A percentile compares a stretch with the other conserved stretches of the same genome.
Evolutionary conservation across 2,329 filamentous ascomycete genomes (phyloP).

Genomic region (Tolypocladium sp.): DNA sequence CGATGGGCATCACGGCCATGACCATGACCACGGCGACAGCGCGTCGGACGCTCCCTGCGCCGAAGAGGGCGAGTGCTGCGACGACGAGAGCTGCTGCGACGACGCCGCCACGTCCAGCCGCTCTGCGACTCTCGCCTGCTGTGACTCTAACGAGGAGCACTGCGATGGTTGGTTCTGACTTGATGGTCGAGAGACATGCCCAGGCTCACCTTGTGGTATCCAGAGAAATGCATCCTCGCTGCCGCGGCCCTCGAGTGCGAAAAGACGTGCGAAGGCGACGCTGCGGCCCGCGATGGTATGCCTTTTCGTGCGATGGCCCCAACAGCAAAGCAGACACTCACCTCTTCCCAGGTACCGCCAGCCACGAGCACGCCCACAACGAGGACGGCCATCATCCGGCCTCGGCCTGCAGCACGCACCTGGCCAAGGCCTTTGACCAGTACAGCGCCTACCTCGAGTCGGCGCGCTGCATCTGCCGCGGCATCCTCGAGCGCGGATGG

Average conservation of each 20-base stretch:
- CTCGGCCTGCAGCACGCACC: constrained; percentile 21
- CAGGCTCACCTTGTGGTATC: neutral
- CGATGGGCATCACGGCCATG: neutral
- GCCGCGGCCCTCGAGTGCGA: constrained; percentile 20
- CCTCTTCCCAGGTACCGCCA: constrained; percentile 4
- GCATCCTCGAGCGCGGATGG: constrained; percentile 18
- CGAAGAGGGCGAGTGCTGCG: constrained; percentile 5
- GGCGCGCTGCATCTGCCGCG: constrained; percentile 27
- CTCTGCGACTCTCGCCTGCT: constrained; percentile 13
- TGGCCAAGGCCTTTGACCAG: constrained; percentile 21
- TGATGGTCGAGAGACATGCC: neutral
- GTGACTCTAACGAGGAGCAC: constrained; percentile 14
- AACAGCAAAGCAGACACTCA: neutral
- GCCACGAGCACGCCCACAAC: constrained; percentile 17
- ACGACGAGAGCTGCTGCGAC: constrained; percentile 10
- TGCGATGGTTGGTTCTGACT: constrained; percentile 12
- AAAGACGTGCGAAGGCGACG: constrained; percentile 16
- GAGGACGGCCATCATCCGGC: constrained; percentile 13
- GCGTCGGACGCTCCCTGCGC: neutral
- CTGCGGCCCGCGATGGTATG: constrained; percentile 12
- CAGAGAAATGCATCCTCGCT: constrained; percentile 21
- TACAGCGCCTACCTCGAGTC: constrained; percentile 25
- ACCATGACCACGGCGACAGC: neutral
- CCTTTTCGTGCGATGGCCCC: neutral
- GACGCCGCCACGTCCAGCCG: constrained; percentile 3